phyloP scores from a whole-genome alignment of 1,284 basidiomycete genomes.

The Rhodotorula glutinis region DNA sequence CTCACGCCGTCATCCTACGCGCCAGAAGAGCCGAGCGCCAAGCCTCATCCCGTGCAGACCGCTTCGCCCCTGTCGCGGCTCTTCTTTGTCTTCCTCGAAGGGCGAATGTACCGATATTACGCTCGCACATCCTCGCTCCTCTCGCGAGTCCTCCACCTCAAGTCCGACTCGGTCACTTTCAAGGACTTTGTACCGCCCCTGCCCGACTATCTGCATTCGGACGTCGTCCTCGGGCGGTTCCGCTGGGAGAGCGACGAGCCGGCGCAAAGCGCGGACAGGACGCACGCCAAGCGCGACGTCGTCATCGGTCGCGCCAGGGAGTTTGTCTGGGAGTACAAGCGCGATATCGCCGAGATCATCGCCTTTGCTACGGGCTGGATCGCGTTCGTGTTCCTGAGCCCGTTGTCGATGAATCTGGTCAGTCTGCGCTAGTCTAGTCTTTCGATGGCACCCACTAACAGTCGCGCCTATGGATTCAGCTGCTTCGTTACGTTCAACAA shows the following conservation, averaged over 20 bases:
- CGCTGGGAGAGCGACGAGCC: slow-evolving; percentile 26
- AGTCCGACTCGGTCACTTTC: slow-evolving; percentile 1
- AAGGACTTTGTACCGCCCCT: slow-evolving; percentile 24
- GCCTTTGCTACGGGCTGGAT: slow-evolving; percentile 33
- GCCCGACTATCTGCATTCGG: slow-evolving; percentile 24
- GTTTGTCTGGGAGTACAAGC: slow-evolving; percentile 25
- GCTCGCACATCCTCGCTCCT: not conserved
- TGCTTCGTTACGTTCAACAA: slow-evolving; percentile 36
- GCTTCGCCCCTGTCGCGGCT: slow-evolving; percentile 33
- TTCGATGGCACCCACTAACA: not conserved
- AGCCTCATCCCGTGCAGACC: slow-evolving; percentile 32
- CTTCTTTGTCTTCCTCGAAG: slow-evolving; percentile 34
- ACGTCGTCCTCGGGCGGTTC: slow-evolving; percentile 16
- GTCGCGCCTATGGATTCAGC: not conserved
- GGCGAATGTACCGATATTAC: slow-evolving; percentile 26
- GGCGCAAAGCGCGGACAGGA: too few species aligned
- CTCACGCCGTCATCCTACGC: slow-evolving; percentile 20
- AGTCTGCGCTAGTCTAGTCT: not conserved
- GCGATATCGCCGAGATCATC: slow-evolving; percentile 21
- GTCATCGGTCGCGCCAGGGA: slow-evolving; percentile 5
- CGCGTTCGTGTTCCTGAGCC: slow-evolving; percentile 30
- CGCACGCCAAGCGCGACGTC: not conserved
- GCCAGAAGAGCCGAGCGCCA: not conserved
- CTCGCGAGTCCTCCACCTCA: not conserved
- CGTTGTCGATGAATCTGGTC: slow-evolving; percentile 34